A percentile compares a stretch with the other conserved stretches of the same genome.
Conservation (phyloP, 2,329 filamentous ascomycete genomes). For the Pseudogymnoascus sp. region DNA sequence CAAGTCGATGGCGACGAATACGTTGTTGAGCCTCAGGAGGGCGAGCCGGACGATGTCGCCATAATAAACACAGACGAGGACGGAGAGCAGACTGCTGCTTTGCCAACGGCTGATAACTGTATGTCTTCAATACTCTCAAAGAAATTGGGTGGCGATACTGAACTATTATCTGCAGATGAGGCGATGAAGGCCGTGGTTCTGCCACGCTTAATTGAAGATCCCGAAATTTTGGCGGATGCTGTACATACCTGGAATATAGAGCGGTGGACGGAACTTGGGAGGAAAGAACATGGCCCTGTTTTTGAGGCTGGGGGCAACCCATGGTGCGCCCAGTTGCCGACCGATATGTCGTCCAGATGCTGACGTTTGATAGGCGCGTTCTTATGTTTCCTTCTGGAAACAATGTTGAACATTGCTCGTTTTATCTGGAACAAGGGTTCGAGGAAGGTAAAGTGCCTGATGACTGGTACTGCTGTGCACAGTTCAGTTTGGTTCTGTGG, state of each 20-base stretch:
- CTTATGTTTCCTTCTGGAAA: constrained; percentile 95
- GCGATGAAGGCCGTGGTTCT: constrained; percentile 80
- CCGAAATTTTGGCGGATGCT: constrained; percentile 70
- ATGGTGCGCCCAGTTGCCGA: constrained; percentile 54
- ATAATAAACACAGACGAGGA: constrained; percentile 34
- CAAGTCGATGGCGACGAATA: constrained; percentile 27
- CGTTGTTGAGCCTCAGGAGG: constrained; percentile 24
- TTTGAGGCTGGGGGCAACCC: constrained; percentile 84
- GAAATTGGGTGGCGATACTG: constrained; percentile 1
- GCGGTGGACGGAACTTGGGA: constrained; percentile 68
- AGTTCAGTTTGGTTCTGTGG: constrained; percentile 90
- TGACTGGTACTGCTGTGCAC: constrained; percentile 93
- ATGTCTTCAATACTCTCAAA: constrained; percentile 16
- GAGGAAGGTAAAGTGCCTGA: constrained; percentile 69
- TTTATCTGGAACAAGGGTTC: constrained; percentile 94
- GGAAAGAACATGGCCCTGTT: constrained; percentile 79
- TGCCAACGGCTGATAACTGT: constrained; percentile 34
- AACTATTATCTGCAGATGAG: constrained; percentile 50
- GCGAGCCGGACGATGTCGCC: constrained; percentile 35
- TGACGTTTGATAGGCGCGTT: constrained; percentile 59
- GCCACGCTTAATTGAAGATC: constrained; percentile 64
- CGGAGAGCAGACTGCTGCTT: constrained; percentile 21
- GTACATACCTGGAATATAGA: constrained; percentile 82
- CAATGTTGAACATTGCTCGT: constrained; percentile 85
- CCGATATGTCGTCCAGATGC: neutral